Conservation (phyloP, 345 rosid species). For the Combretum micranthum region DNA sequence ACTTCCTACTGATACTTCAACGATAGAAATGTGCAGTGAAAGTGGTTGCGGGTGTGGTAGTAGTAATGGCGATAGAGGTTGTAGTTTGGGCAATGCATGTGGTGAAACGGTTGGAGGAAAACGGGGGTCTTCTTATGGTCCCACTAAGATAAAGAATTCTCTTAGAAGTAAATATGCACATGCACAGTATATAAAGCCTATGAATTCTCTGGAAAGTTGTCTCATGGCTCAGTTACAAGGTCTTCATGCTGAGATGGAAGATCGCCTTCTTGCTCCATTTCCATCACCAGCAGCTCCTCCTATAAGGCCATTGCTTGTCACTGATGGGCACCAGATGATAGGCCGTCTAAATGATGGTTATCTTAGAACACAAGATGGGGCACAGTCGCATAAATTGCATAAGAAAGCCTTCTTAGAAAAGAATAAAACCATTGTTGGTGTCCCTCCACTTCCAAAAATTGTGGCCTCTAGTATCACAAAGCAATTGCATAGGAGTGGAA, state of each 20-base stretch:
- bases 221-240: constrained; percentile 57
- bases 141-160: constrained; percentile 27
- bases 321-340: constrained; percentile 47
- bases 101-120: constrained; percentile 14
- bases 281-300: constrained; percentile 35
- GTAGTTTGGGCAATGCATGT: constrained; percentile 1
- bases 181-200: constrained; percentile 32
- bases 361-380: constrained; percentile 2
- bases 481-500: constrained; percentile 32
- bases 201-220: constrained; percentile 53
- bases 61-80: background rate
- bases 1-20: constrained; percentile 21
- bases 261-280: constrained; percentile 29
- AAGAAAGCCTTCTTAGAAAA: constrained; percentile 16
- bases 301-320: constrained; percentile 49
- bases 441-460: constrained; percentile 46
- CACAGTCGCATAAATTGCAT: constrained; percentile 14
- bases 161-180: constrained; percentile 30
- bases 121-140: constrained; percentile 16
- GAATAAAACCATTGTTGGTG: constrained; percentile 21
- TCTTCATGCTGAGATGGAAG: constrained; percentile 39
- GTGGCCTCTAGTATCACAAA: constrained; percentile 18
- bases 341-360: constrained; percentile 30
- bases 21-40: constrained; percentile 14
- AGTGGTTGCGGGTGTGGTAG: constrained; percentile 10